phyloP scores from a whole-genome alignment of 768 basidiomycete species.

The Kwoniella mangroviensis region DNA sequence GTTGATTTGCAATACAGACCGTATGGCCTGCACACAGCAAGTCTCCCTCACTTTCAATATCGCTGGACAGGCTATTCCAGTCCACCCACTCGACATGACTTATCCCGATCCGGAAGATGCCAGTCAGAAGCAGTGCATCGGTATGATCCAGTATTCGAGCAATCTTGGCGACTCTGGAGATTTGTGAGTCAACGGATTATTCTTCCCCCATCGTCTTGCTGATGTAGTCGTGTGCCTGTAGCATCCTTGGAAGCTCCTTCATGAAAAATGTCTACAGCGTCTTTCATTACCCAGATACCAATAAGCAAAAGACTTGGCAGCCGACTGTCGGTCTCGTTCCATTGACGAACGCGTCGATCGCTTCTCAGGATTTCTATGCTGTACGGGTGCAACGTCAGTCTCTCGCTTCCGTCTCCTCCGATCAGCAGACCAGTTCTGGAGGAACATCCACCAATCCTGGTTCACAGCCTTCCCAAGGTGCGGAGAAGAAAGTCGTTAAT shows the following conservation, averaged over 20 bases:
- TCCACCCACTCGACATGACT: conserved; percentile 56
- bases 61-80: conserved; percentile 38
- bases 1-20: conserved; percentile 36
- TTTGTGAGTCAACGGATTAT: conserved; percentile 30
- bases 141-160: conserved; percentile 53
- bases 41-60: conserved; percentile 52
- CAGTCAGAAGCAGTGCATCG: conserved; percentile 50
- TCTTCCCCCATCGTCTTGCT: neutral
- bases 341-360: conserved; percentile 51
- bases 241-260: conserved; percentile 54
- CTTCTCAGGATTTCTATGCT: conserved; percentile 55
- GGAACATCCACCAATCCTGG: conserved; percentile 25
- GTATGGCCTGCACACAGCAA: conserved; percentile 52
- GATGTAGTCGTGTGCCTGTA: conserved; percentile 1
- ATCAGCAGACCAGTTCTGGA: conserved; percentile 29
- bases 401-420: conserved; percentile 34
- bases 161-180: conserved; percentile 48
- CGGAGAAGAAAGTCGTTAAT: conserved; percentile 34
- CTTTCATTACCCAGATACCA: conserved; percentile 43
- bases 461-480: conserved; percentile 14
- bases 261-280: conserved; percentile 56
- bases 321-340: conserved; percentile 52
- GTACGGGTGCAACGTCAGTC: conserved; percentile 49
- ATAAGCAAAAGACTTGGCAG: conserved; percentile 40
- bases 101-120: conserved; percentile 47